A percentile compares a stretch with the other conserved stretches of the same genome.
Evolutionary conservation across 2,329 filamentous ascomycete genomes (phyloP).

Genomic region (Xylariaceae sp.): DNA sequence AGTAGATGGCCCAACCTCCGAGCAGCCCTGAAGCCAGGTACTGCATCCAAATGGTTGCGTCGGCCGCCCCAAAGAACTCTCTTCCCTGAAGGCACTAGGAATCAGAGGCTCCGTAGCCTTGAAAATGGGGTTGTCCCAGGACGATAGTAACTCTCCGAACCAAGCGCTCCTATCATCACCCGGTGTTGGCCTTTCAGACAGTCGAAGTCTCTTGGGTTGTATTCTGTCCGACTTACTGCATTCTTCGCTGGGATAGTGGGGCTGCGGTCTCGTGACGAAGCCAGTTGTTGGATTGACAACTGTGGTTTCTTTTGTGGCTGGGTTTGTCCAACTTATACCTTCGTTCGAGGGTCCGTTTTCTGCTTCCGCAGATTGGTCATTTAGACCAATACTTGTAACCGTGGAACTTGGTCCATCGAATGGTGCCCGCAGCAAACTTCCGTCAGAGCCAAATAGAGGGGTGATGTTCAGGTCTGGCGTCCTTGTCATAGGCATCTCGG

Average conservation of each 20-base stretch:
- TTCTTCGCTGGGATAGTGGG: slow-evolving; percentile 33
- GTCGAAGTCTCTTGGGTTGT: slow-evolving; percentile 18
- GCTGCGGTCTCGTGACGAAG: slow-evolving; percentile 33
- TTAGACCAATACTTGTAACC: background rate
- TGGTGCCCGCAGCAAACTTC: slow-evolving; percentile 25
- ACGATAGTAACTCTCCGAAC: slow-evolving; percentile 56
- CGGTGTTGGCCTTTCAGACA: slow-evolving; percentile 11
- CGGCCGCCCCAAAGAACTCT: slow-evolving; percentile 21
- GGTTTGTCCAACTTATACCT: slow-evolving; percentile 56
- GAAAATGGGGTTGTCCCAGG: slow-evolving; percentile 77
- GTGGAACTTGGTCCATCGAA: slow-evolving; percentile 16
- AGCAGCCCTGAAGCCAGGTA: slow-evolving; percentile 9
- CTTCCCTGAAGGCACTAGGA: slow-evolving; percentile 37
- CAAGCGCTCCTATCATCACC: slow-evolving; percentile 39
- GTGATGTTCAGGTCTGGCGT: background rate
- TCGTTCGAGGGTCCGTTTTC: slow-evolving; percentile 22
- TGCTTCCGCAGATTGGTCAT: background rate
- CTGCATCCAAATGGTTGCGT: slow-evolving; percentile 14
- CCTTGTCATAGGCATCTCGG: background rate
- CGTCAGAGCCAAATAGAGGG: slow-evolving; percentile 26
- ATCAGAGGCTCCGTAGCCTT: slow-evolving; percentile 44
- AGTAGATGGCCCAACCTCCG: slow-evolving; percentile 28
- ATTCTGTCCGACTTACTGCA: slow-evolving; percentile 21
- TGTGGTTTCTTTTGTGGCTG: slow-evolving; percentile 49
- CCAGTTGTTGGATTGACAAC: slow-evolving; percentile 56